phyloP scores from a whole-genome alignment of 495 filamentous ascomycete genomes.

The Podospora pseudocomata region DNA sequence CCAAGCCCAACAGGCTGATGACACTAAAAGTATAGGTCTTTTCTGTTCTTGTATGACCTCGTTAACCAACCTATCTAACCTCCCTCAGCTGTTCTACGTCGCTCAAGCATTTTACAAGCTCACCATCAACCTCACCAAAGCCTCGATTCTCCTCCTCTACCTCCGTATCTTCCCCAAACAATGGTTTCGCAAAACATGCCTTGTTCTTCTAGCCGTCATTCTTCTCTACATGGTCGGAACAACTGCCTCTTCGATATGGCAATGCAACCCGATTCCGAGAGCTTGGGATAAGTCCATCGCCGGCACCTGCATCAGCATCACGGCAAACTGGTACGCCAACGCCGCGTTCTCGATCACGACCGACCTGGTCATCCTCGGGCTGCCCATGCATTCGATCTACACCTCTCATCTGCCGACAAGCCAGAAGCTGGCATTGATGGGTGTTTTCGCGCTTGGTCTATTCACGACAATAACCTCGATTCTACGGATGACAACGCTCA shows the following conservation, averaged over 20 bases:
- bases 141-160: slow-evolving; percentile 33
- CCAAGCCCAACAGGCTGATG: slow-evolving; percentile 24
- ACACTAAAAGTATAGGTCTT: slow-evolving; percentile 33
- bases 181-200: slow-evolving; percentile 23
- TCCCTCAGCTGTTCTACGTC: slow-evolving; percentile 27
- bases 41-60: neutral
- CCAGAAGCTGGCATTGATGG: slow-evolving; percentile 37
- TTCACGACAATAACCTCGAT: slow-evolving; percentile 27
- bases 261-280: slow-evolving; percentile 30
- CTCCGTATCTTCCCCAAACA: slow-evolving; percentile 30
- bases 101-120: slow-evolving; percentile 34
- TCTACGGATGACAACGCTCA: slow-evolving; percentile 25
- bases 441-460: slow-evolving; percentile 37
- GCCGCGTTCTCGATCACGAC: slow-evolving; percentile 30
- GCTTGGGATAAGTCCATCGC: slow-evolving; percentile 32
- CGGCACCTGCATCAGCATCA: slow-evolving; percentile 30
- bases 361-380: slow-evolving; percentile 29
- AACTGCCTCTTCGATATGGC: slow-evolving; percentile 26
- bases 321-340: slow-evolving; percentile 28
- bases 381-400: slow-evolving; percentile 38
- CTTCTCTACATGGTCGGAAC: slow-evolving; percentile 28
- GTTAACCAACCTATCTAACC: neutral
- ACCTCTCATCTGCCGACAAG: slow-evolving; percentile 27
- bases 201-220: slow-evolving; percentile 25
- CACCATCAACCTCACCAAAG: slow-evolving; percentile 32